phyloP scores from a whole-genome alignment of 176 grass and related monocot species.

The Echinochloa phyllopogon region DNA sequence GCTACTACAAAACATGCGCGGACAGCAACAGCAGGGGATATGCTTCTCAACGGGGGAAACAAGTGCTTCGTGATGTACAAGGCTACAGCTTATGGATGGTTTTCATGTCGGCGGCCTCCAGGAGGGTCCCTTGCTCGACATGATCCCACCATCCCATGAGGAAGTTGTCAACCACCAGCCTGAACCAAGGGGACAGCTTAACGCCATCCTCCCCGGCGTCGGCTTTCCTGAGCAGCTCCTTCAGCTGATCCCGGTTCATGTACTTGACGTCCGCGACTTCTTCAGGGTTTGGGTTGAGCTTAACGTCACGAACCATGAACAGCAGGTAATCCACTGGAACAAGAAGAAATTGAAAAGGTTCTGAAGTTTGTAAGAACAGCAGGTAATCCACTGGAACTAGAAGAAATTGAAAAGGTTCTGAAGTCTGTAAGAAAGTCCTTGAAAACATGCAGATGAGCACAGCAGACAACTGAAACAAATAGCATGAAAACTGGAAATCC shows the following conservation, averaged over 20 bases:
- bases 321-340: slow-evolving; percentile 93
- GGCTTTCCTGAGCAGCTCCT: slow-evolving; percentile 72
- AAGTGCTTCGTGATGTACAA: not conserved
- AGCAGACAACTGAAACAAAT: not conserved
- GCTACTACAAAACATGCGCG: not conserved
- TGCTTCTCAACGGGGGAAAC: slow-evolving; percentile 9
- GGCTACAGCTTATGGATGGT: slow-evolving; percentile 79
- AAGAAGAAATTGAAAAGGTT: not conserved
- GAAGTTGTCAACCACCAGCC: slow-evolving; percentile 89
- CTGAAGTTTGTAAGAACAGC: slow-evolving; percentile 12
- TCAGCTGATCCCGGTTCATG: slow-evolving; percentile 71
- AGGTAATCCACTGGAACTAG: slow-evolving; percentile 86
- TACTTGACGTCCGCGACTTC: slow-evolving; percentile 82
- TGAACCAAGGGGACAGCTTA: slow-evolving; percentile 92
- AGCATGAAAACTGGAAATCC: slow-evolving; percentile 4
- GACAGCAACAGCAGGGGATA: not conserved
- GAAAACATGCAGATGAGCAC: not conserved
- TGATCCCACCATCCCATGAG: slow-evolving; percentile 94
- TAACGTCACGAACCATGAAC: slow-evolving; percentile 81
- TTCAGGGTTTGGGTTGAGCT: slow-evolving; percentile 66
- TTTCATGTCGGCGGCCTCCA: slow-evolving; percentile 65
- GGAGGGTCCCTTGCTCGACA: slow-evolving; percentile 74
- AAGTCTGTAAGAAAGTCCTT: not conserved
- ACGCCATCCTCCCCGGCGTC: slow-evolving; percentile 70
- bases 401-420: not conserved